Evolutionary conservation across 768 basidiomycete genomes (phyloP).

Genomic region (Tephrocybe sp.): DNA sequence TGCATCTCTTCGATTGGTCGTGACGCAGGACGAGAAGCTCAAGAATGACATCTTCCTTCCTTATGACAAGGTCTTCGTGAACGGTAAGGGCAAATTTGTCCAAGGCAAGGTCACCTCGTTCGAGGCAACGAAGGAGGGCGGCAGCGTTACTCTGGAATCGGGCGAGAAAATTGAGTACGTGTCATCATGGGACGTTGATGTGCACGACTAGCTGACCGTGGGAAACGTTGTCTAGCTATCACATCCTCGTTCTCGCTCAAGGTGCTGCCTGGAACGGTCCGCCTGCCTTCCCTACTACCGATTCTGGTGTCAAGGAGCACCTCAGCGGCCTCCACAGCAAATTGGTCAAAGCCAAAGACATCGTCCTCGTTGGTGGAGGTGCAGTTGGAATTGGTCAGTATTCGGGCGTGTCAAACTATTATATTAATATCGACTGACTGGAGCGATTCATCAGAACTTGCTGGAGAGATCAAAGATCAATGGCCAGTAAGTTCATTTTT

Average conservation of each 20-base stretch:
- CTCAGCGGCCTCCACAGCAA: conserved; percentile 30
- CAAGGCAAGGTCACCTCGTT: conserved; percentile 38
- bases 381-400: conserved; percentile 50
- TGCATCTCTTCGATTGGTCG: conserved; percentile 52
- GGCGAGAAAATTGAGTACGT: conserved; percentile 45
- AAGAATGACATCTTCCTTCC: conserved; percentile 51
- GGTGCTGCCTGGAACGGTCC: conserved; percentile 58
- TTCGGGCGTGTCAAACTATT: not conserved
- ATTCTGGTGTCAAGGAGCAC: conserved; percentile 26
- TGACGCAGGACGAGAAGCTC: conserved; percentile 41
- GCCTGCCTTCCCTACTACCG: conserved; percentile 41
- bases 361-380: conserved; percentile 60
- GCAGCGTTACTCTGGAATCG: conserved; percentile 46
- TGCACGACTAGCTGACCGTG: not conserved
- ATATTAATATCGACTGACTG: not conserved
- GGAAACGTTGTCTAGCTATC: conserved; percentile 33
- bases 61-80: conserved; percentile 51
- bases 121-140: conserved; percentile 30
- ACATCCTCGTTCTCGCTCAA: conserved; percentile 60
- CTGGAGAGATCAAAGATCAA: conserved; percentile 44
- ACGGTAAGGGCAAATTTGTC: conserved; percentile 49
- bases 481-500: conserved; percentile 36
- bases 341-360: conserved; percentile 37
- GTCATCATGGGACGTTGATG: no score
- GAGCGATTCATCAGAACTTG: conserved; percentile 29